Base-by-base conservation (phyloP, 257 asterid genomes). In the Plectranthus barbatus region DNA sequence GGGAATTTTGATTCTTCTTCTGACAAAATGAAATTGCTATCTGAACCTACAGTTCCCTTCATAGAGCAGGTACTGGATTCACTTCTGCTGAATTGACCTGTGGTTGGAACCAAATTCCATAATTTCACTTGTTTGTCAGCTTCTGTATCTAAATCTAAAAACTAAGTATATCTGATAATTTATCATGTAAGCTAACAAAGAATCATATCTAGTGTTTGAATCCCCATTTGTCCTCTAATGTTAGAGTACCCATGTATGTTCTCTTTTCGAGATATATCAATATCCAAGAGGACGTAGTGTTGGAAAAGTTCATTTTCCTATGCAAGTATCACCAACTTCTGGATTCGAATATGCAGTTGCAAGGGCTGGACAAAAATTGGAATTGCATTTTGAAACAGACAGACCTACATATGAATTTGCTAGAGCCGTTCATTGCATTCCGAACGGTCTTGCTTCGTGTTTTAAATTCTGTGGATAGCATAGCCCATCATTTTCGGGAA, bases 351-450 rank as follows among this genome's bases (percentile, higher is more conserved):
- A 42, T 73, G 73, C 76, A 92, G 99, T 76, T 86, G 72, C 74
- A 83, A 66, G 75, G 77, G 76, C 85, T 92, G 60, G 82, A 81
- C 69, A 72, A 45, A 59, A 90, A 89, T 44, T 92, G 97, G 95
- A 83, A 64, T 51, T 70, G 79, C 74, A 77, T 86, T 63, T 63
- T 89, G 80, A 83, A 87, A 71, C 94, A 79, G 80, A 72, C 88
- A 61, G 94, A 86, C 77, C 76, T 89, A 54, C 99, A 92, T 67
- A 92, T 89, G 99, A 85, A 80, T 83, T 85, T 89, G 71, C 69
- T 92, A 80, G 99, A 92, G 76, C 97, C 99, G 4, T 85, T 92
- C 74, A 84, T 89, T 69, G 87, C 99, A 76, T 92, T 92, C 75
- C 85, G 99, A 81, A 72, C 91, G 69, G 87, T 80, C 72, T 77